These are phyloP conservation scores for Funneliformis caledonium DNA, from an alignment of 371 early-diverging fungal genomes.

Conservation along the genomic window DNA sequence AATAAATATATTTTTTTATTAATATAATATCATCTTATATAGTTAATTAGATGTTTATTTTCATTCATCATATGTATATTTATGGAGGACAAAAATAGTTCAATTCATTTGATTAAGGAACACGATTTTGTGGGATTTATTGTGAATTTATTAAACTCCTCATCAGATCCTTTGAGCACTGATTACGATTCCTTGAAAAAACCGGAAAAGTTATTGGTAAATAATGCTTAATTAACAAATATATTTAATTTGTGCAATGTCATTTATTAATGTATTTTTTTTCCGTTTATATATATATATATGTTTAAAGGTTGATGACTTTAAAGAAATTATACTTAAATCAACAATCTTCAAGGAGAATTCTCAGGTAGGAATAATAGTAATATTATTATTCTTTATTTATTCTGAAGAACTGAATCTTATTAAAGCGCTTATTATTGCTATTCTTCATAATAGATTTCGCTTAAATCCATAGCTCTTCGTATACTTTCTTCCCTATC, in stretches of 20 bases:
- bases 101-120: conserved; percentile 1
- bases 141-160: neutral
- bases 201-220: conserved; percentile 19
- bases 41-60: conserved; percentile 33
- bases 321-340: conserved; percentile 11
- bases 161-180: conserved; percentile 15
- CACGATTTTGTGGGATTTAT: conserved; percentile 17
- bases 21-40: neutral
- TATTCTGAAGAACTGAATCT: too few relatives aligned
- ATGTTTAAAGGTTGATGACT: neutral
- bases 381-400: neutral
- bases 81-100: conserved; percentile 20
- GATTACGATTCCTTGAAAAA: neutral
- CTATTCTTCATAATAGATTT: conserved; percentile 4
- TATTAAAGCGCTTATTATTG: neutral
- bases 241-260: neutral
- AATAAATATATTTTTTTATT: neutral
- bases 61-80: conserved; percentile 30
- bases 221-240: neutral
- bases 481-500: conserved; percentile 15
- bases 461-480: conserved; percentile 31
- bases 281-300: too few relatives aligned
- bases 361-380: conserved; percentile 1
- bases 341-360: neutral
- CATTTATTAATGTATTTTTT: neutral